Conservation (phyloP, 495 filamentous ascomycete species). For the Neurospora sp. region DNA sequence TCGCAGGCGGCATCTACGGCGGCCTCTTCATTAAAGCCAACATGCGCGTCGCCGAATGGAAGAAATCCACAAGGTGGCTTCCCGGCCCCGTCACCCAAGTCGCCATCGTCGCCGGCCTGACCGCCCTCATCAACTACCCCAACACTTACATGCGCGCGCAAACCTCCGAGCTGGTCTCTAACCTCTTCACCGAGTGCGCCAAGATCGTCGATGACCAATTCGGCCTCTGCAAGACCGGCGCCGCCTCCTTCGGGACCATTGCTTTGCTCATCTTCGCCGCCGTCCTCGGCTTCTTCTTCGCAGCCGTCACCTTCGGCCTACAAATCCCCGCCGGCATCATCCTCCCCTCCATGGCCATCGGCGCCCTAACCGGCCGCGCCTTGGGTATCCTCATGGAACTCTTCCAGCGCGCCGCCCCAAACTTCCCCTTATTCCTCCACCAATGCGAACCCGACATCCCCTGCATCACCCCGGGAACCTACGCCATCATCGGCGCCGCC, state of each 20-base stretch:
- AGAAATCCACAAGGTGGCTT: slow-evolving; percentile 49
- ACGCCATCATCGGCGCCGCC: slow-evolving; percentile 95
- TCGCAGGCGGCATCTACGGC: slow-evolving; percentile 85
- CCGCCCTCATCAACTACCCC: slow-evolving; percentile 85
- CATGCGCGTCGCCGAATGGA: slow-evolving; percentile 76
- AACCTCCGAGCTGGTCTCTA: slow-evolving; percentile 82
- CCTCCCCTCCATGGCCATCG: slow-evolving; percentile 93
- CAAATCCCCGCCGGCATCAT: slow-evolving; percentile 95
- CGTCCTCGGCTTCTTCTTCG: slow-evolving; percentile 72
- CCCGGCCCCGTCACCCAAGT: slow-evolving; percentile 70
- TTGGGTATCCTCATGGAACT: slow-evolving; percentile 82
- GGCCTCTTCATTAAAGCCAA: slow-evolving; percentile 92
- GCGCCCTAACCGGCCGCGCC: slow-evolving; percentile 84
- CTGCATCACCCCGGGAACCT: slow-evolving; percentile 89
- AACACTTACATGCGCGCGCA: slow-evolving; percentile 92
- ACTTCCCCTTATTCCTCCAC: slow-evolving; percentile 57
- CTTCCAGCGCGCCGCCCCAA: slow-evolving; percentile 71
- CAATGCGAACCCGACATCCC: slow-evolving; percentile 79
- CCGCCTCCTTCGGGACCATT: slow-evolving; percentile 60
- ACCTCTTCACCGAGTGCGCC: slow-evolving; percentile 83
- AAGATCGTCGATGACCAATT: slow-evolving; percentile 70
- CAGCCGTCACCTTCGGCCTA: slow-evolving; percentile 88
- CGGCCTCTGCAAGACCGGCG: slow-evolving; percentile 74
- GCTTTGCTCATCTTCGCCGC: slow-evolving; percentile 71
- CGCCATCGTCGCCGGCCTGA: slow-evolving; percentile 58